Percentiles rank a stretch among this genome's conserved stretches.
phyloP scores from a whole-genome alignment of 176 grass and related monocot genomes.

The Avena insularis region DNA sequence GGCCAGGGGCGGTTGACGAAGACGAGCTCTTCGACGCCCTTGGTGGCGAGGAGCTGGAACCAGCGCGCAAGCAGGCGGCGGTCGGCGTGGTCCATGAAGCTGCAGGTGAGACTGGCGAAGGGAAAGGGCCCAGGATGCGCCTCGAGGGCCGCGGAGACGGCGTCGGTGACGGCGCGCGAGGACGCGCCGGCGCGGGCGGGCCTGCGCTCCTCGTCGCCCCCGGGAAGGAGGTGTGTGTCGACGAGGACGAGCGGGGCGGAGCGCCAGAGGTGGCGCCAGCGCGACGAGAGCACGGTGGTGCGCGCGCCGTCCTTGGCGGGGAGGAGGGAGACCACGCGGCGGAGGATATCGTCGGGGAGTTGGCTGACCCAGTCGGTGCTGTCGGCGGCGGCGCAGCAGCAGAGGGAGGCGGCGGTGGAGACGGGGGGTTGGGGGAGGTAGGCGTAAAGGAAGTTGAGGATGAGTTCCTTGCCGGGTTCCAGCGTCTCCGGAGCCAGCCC shows the following conservation, averaged over 20 bases:
- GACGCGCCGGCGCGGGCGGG: background rate
- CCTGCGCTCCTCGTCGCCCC: background rate
- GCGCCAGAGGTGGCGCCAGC: slow-evolving; percentile 32
- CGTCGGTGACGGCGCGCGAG: background rate
- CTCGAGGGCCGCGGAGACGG: background rate
- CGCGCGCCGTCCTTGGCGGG: slow-evolving; percentile 32
- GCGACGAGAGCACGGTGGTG: slow-evolving; percentile 39
- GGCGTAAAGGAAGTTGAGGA: background rate
- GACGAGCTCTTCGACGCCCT: slow-evolving; percentile 32
- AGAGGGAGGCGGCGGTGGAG: background rate
- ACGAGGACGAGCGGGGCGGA: slow-evolving; percentile 29
- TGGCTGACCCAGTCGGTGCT: background rate
- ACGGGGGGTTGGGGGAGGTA: background rate
- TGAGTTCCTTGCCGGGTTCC: background rate
- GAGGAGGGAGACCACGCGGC: slow-evolving; percentile 22
- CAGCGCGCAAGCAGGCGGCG: slow-evolving; percentile 14
- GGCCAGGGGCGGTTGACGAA: slow-evolving; percentile 23
- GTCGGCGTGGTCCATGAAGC: background rate
- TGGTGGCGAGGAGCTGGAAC: slow-evolving; percentile 37
- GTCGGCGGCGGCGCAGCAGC: background rate
- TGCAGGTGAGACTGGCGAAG: slow-evolving; percentile 24
- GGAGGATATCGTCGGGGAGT: slow-evolving; percentile 6
- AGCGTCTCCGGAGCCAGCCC: background rate
- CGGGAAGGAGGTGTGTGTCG: slow-evolving; percentile 32
- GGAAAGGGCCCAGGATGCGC: slow-evolving; percentile 32